Conservation (phyloP, 106 monocot species). For the Cymbidium sinense region DNA sequence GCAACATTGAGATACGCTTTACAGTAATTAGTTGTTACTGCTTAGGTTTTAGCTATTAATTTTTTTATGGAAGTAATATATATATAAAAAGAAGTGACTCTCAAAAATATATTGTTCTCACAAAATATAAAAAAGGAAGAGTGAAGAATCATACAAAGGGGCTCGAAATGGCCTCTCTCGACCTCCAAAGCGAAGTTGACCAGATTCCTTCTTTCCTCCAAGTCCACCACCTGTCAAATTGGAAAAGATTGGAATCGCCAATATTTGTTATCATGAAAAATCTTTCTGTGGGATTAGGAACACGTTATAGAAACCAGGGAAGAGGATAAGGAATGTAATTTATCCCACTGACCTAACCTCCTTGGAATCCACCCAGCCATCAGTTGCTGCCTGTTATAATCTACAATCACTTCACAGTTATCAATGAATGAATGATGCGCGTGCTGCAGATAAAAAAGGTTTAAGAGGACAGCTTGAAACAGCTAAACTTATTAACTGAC, state of each 20-base stretch:
- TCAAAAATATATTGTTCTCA: background rate
- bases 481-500: background rate
- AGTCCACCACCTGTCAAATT: slow-evolving; percentile 72
- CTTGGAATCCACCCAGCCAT: slow-evolving; percentile 98
- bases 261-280: background rate
- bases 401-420: slow-evolving; percentile 84
- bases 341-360: slow-evolving; percentile 60
- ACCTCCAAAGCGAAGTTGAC: slow-evolving; percentile 96
- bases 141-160: slow-evolving; percentile 57
- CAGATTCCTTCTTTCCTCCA: slow-evolving; percentile 95
- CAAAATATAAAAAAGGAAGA: background rate
- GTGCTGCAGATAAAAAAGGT: slow-evolving; percentile 34
- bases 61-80: no score
- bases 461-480: background rate
- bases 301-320: background rate
- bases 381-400: slow-evolving; percentile 82
- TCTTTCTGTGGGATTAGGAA: background rate
- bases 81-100: no score
- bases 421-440: slow-evolving; percentile 84
- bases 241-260: background rate
- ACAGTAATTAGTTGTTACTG: no score
- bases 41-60: background rate
- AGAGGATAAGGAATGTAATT: background rate
- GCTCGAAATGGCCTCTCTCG: slow-evolving; percentile 96
- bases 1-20: background rate